phyloP scores from a whole-genome alignment of 805 yeast species.

The Ogataea wickerhamii region DNA sequence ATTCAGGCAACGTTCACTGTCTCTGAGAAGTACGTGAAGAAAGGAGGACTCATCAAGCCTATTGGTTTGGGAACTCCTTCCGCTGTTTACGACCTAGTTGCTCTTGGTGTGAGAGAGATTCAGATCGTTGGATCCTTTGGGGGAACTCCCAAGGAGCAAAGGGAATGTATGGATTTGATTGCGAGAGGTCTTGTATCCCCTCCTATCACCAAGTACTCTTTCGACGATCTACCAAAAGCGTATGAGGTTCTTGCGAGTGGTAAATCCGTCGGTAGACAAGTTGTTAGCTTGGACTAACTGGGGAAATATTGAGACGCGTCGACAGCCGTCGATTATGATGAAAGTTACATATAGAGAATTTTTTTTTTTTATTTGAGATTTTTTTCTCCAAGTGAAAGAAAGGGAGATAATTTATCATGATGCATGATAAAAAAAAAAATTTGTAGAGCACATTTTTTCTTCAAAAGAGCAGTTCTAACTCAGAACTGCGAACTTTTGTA shows the following conservation, averaged over 20 bases:
- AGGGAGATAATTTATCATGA: too few species aligned
- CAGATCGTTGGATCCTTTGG: constrained; percentile 40
- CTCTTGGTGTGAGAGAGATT: constrained; percentile 40
- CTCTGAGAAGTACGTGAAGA: constrained; percentile 32
- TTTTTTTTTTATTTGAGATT: too few species aligned
- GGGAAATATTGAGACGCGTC: too few species aligned
- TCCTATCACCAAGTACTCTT: constrained; percentile 25
- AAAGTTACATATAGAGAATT: too few species aligned
- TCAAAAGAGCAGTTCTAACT: too few species aligned
- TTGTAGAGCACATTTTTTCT: too few species aligned
- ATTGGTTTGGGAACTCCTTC: constrained; percentile 41
- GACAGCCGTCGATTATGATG: too few species aligned
- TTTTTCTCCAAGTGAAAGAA: too few species aligned
- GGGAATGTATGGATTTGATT: constrained; percentile 42
- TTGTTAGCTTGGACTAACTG: constrained; percentile 4
- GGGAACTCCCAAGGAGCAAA: constrained; percentile 42
- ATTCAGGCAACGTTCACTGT: constrained; percentile 20
- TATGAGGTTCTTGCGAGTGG: constrained; percentile 37
- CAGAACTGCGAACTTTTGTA: too few species aligned
- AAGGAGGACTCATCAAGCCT: constrained; percentile 38
- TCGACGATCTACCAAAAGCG: constrained; percentile 36
- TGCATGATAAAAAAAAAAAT: too few species aligned
- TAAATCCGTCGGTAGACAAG: constrained; percentile 41
- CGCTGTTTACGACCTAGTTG: constrained; percentile 32
- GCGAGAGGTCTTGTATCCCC: constrained; percentile 39